A percentile compares a stretch with the other conserved stretches of the same genome.
phyloP scores from a whole-genome alignment of 2,329 filamentous ascomycete genomes.

The Phaeosphaeriaceae sp. region DNA sequence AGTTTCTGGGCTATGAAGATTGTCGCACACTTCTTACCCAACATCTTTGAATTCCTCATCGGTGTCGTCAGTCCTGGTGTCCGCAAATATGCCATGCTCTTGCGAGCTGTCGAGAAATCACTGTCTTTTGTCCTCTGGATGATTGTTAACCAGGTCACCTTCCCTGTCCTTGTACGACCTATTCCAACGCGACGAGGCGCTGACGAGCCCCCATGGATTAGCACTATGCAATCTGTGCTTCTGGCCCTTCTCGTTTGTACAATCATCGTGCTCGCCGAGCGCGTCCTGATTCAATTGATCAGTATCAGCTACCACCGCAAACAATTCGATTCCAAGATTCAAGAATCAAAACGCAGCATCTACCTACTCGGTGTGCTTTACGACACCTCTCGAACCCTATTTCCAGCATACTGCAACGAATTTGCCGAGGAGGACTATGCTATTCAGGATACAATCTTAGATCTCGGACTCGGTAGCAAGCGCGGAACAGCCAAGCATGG shows the following conservation, averaged over 20 bases:
- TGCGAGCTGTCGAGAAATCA: slow-evolving; percentile 65
- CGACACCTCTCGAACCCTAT: slow-evolving; percentile 85
- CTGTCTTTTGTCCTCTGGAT: slow-evolving; percentile 67
- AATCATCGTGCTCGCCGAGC: slow-evolving; percentile 76
- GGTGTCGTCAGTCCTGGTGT: slow-evolving; percentile 70
- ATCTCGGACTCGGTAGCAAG: slow-evolving; percentile 68
- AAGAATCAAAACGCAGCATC: slow-evolving; percentile 86
- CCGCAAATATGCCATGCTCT: slow-evolving; percentile 66
- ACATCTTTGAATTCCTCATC: slow-evolving; percentile 65
- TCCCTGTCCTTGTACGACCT: slow-evolving; percentile 51
- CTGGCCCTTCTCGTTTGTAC: slow-evolving; percentile 71
- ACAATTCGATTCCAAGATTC: slow-evolving; percentile 82
- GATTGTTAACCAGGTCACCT: slow-evolving; percentile 65
- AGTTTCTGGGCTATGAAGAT: slow-evolving; percentile 68
- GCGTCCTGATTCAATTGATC: slow-evolving; percentile 79
- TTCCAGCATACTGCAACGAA: slow-evolving; percentile 90
- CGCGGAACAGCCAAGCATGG: slow-evolving; percentile 55
- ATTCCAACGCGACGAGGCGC: slow-evolving; percentile 12
- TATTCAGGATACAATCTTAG: slow-evolving; percentile 73
- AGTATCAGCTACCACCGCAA: slow-evolving; percentile 85
- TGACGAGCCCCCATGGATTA: slow-evolving; percentile 54
- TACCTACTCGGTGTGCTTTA: slow-evolving; percentile 83
- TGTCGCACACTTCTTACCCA: slow-evolving; percentile 63
- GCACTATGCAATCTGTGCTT: slow-evolving; percentile 67
- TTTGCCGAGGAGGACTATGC: slow-evolving; percentile 91